A percentile compares a stretch with the other conserved stretches of the same genome.
Evolutionary conservation across 2,329 filamentous ascomycete species (phyloP).

Genomic region (Colletotrichum plurivorum): DNA sequence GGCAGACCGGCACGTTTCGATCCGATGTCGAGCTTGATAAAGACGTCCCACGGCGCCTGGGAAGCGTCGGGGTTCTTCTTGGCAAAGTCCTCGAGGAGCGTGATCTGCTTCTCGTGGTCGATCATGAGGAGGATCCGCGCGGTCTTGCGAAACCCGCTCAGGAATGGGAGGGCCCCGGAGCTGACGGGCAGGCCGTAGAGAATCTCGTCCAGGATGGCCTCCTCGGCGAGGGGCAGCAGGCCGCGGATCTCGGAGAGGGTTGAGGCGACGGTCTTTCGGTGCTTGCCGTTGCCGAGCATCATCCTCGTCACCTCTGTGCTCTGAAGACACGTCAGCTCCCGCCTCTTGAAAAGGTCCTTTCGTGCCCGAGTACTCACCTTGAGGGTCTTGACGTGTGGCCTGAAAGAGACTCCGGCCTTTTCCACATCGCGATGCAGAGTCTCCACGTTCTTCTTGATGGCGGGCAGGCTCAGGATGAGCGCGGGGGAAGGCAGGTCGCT

Average conservation of each 20-base stretch:
- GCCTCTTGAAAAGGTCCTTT: accelerated
- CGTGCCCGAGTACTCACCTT: conserved; percentile 48
- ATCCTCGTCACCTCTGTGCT: conserved; percentile 54
- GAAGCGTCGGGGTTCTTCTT: conserved; percentile 1
- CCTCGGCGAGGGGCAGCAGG: conserved; percentile 53
- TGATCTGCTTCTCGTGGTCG: conserved; percentile 52
- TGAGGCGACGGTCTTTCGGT: conserved; percentile 56
- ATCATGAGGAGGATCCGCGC: conserved; percentile 54
- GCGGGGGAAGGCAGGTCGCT: conserved; percentile 55
- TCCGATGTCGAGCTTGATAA: conserved; percentile 56
- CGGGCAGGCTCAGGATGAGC: conserved; percentile 54
- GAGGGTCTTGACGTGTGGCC: conserved; percentile 61
- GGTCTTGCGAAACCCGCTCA: conserved; percentile 47
- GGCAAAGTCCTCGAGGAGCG: conserved; percentile 45
- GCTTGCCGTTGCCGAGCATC: conserved; percentile 56
- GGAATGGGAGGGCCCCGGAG: conserved; percentile 48
- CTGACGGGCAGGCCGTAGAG: conserved; percentile 58
- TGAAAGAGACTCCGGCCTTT: conserved; percentile 52
- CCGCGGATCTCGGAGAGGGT: conserved; percentile 58
- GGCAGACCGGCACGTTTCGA: conserved; percentile 52
- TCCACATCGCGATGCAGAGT: conserved; percentile 55
- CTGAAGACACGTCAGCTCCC: conserved; percentile 38
- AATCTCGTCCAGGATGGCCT: conserved; percentile 56
- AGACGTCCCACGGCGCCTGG: conserved; percentile 49
- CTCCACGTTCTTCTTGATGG: conserved; percentile 54